These are phyloP conservation scores for Fusarium incarnatum DNA, from an alignment of 2,329 filamentous ascomycete species.

Conservation along the genomic window DNA sequence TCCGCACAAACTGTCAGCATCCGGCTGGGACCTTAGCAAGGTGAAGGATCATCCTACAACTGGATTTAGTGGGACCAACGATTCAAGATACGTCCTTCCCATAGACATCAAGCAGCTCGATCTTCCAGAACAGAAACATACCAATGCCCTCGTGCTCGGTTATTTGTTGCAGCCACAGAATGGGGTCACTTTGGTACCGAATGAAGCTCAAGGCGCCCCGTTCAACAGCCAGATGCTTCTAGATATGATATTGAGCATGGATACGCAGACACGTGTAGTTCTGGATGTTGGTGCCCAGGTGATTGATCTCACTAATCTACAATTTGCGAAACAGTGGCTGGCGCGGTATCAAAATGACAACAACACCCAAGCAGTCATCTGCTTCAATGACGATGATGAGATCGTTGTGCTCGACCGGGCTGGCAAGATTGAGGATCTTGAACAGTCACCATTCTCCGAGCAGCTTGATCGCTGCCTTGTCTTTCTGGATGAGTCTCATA, in stretches of 20 bases:
- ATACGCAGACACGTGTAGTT: background rate
- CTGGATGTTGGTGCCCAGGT: constrained; percentile 79
- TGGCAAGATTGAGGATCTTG: constrained; percentile 61
- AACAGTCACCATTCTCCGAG: constrained; percentile 67
- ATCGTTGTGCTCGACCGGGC: constrained; percentile 63
- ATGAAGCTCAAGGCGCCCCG: background rate
- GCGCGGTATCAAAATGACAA: background rate
- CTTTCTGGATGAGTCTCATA: constrained; percentile 78
- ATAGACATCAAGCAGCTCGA: constrained; percentile 72
- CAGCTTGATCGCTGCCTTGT: constrained; percentile 71
- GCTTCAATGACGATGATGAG: constrained; percentile 67
- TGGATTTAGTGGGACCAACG: constrained; percentile 79
- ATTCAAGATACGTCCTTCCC: constrained; percentile 69
- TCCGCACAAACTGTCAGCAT: constrained; percentile 70
- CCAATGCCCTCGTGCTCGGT: constrained; percentile 71
- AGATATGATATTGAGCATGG: background rate
- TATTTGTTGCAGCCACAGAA: constrained; percentile 68
- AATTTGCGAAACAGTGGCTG: constrained; percentile 68
- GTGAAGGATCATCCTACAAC: constrained; percentile 58
- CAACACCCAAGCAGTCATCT: constrained; percentile 59
- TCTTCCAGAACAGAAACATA: constrained; percentile 65
- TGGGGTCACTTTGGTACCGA: background rate
- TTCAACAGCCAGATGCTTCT: background rate
- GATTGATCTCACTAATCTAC: constrained; percentile 70
- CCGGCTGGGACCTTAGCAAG: constrained; percentile 69